Base-by-base conservation (phyloP, 2,329 filamentous ascomycete genomes). In the Penicillium psychrosexuale region DNA sequence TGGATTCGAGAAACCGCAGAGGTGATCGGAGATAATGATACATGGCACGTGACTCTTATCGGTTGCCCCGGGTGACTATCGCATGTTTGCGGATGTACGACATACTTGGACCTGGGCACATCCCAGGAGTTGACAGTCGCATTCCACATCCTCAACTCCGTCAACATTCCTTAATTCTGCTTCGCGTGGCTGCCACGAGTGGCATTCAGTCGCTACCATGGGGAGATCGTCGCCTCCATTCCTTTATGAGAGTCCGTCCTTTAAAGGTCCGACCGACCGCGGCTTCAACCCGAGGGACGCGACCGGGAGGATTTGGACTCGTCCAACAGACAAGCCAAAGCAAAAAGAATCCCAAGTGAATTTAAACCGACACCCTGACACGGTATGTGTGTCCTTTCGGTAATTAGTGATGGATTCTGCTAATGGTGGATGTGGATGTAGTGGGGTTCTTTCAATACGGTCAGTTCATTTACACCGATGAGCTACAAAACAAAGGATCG, bases 241-340 rank as follows among this genome's bases (percentile, higher is more conserved):
- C 77, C 81, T 93, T 73, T 94, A 94, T 75, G 82, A 85, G 75
- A 66, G 78, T 70, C 73, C 81, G 60, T 70, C 74, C 63, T 80
- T 81, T 63, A 81, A 81, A 60, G 73, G 70, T 47, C 75, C 71
- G 63, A 78, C 81, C 76, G 69, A 76, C 72, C 71, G 77, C 66
- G 67, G 76, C n/a, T 96, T 95, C 74, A 91, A 97, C 66, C 92
- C 93, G 46, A 95, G 92, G 72, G 88, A 89, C 56, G 82, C 91
- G 46, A 92, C 91, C 22, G 83, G 91, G 69, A 88, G 90, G 59
- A 93, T 89, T 75, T 89, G 84, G 78, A 78, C 84, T 67, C 82
- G 84, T 12, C 83, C 84, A 51, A 69, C 72, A 38, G 78, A 75
- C 27, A 86, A 81, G 66, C 80, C 83, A 39, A 87, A 88, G 79